phyloP scores from a whole-genome alignment of 495 filamentous ascomycete genomes.

The Penicillium salamii region DNA sequence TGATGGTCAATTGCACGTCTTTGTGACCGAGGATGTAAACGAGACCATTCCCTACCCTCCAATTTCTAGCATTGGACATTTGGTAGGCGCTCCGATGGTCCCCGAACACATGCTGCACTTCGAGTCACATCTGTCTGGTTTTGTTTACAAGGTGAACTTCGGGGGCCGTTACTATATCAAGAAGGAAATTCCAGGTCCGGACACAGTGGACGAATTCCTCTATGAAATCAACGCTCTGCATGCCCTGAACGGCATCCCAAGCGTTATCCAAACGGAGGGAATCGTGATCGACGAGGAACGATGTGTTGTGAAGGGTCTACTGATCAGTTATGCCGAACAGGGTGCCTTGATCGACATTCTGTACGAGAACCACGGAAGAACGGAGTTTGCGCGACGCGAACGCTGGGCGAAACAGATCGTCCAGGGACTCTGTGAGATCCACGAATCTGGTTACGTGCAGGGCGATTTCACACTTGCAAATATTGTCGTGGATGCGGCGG shows the following conservation, averaged over 20 bases:
- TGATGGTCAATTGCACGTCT: slow-evolving; percentile 87
- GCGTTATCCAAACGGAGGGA: slow-evolving; percentile 85
- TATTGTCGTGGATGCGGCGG: slow-evolving; percentile 82
- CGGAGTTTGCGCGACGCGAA: slow-evolving; percentile 76
- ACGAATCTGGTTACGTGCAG: slow-evolving; percentile 95
- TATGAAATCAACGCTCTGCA: slow-evolving; percentile 97
- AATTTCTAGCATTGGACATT: slow-evolving; percentile 69
- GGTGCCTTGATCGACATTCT: slow-evolving; percentile 90
- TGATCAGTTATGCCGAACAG: slow-evolving; percentile 85
- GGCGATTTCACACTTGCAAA: slow-evolving; percentile 97
- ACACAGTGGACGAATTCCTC: slow-evolving; percentile 93
- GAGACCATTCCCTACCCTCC: slow-evolving; percentile 91
- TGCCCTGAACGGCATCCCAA: slow-evolving; percentile 64
- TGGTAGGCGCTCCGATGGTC: slow-evolving; percentile 60
- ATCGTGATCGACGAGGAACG: slow-evolving; percentile 81
- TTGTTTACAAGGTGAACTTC: slow-evolving; percentile 89
- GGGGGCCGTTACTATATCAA: slow-evolving; percentile 76
- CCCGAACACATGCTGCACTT: slow-evolving; percentile 76
- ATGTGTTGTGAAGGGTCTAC: slow-evolving; percentile 77
- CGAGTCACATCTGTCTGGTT: slow-evolving; percentile 89
- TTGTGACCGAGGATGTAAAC: slow-evolving; percentile 96
- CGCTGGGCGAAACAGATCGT: slow-evolving; percentile 94
- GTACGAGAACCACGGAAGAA: slow-evolving; percentile 63
- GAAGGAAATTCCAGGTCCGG: slow-evolving; percentile 96
- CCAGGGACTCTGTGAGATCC: slow-evolving; percentile 84